These are phyloP conservation scores for Gossypium arboreum DNA, from an alignment of 345 rosid species.

Conservation along the genomic window DNA sequence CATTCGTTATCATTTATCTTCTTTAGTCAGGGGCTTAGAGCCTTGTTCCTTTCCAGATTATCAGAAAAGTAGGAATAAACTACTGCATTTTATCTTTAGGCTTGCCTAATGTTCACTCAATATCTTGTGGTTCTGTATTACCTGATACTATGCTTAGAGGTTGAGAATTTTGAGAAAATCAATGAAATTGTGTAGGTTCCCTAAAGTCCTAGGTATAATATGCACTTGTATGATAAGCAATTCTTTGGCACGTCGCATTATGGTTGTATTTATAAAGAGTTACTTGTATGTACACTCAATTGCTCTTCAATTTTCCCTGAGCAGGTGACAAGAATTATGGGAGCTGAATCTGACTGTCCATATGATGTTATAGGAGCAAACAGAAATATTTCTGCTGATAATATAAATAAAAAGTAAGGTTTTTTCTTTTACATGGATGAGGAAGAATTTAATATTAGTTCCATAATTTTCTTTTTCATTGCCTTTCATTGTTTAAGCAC, in stretches of 20 bases:
- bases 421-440: not conserved
- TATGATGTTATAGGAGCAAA: conserved; percentile 78
- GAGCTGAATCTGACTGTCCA: conserved; percentile 58
- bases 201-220: not conserved
- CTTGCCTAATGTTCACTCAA: too few species aligned
- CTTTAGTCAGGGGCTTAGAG: too few species aligned
- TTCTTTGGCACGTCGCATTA: not conserved
- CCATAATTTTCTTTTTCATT: not conserved
- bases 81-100: too few species aligned
- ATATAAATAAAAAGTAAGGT: conserved; percentile 76
- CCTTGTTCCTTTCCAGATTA: too few species aligned
- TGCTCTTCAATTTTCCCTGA: conserved; percentile 13
- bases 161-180: not conserved
- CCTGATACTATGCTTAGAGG: not conserved
- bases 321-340: conserved; percentile 90
- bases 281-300: conserved; percentile 9
- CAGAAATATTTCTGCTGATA: conserved; percentile 63
- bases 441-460: not conserved
- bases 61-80: too few species aligned
- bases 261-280: not conserved
- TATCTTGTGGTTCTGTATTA: not conserved
- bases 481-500: not conserved
- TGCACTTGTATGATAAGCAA: not conserved
- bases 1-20: too few species aligned
- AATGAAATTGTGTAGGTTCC: not conserved